Base-by-base conservation (phyloP, 1,284 basidiomycete species). In the Ceratobasidium sp. region DNA sequence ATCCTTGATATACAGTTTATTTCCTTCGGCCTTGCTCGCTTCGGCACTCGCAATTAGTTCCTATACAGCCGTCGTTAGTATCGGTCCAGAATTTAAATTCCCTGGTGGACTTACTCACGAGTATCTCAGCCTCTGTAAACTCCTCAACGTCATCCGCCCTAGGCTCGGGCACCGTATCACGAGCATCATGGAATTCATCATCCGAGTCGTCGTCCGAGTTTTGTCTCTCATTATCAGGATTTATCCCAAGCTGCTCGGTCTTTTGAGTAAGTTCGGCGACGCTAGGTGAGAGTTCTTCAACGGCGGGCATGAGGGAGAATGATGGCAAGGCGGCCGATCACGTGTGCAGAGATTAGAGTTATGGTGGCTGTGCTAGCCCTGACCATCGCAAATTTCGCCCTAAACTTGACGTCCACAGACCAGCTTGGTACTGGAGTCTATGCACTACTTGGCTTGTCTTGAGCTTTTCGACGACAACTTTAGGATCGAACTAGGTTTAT, bases 171-270 rank as follows among this genome's bases (percentile, higher is more conserved):
- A 23, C 58, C 26, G 56, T 56, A 45, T 75, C 63, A 61, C 85
- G 83, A 65, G 84, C 83, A 67, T 83, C 84, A 81, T 85, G 84
- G 78, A 86, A 86, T 80, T 86, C 85, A 80, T 85, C 85, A 8
- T 49, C 42, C 4, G 63, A 65, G 76, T 84, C 84, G 17, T 84
- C 83, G 75, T 83, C 79, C 51, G 69, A 73, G 13, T 61, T 26
- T 23, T 37, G 13, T 8, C 20, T 17, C 8, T 10, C 3, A 20
- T 2, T 0, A 11, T 42, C 60, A 58, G 56, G 35, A 20, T 51
- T 33, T 20, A 71, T 1, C 45, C 13, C 37, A 45, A 58, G 54
- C 37, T 37, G 20, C 23, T 51, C 28, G 23, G 28, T 47, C 42
- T 49, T 17, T 49, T 65, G 26, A 26, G 33, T 37, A 56, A 61